Base-by-base conservation (phyloP, 306 rosid species). In the Quercus rubra region DNA sequence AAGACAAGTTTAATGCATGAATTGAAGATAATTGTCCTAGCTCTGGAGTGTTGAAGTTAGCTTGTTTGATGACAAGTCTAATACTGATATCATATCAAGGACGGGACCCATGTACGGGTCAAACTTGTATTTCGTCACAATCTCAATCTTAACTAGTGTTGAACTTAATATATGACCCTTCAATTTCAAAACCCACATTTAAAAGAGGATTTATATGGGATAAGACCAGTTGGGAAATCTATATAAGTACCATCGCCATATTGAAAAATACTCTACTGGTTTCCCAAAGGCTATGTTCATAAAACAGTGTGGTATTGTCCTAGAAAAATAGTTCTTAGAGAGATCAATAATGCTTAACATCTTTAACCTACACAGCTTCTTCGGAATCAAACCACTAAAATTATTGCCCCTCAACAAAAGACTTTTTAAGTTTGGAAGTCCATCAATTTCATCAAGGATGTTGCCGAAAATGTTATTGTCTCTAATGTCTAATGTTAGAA, bases 261-360 rank as follows among this genome's bases (percentile, higher is more conserved):
- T 0, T 28, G 3, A 28, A 23, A 43, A n/a, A 28, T 0, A 0
- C 23, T 23, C 38, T 57, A 28, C 20, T 10, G 18, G 69, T 43
- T 33, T 4, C 62, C 74, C 56, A 1, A 79, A 64, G n/a, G 59
- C 41, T 25, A 19, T 28, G 52, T 0, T 56, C 35, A 57, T 59
- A 19, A 78, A 78, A 61, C 82, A 71, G 14, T 76, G 46, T 55
- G 82, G 80, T 21, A 81, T 6, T 30, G 49, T 1, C 49, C 84
- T 0, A 28, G 3, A 28, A 28, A 28, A 2, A 21, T 20, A 75
- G 71, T 81, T 81, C 17, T 57, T 18, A 9, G 78, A 70, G 5
- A 78, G 52, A 46, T 83, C 77, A 0, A 83, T 0, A n/a, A 78
- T 15, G 27, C 35, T 51, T 4, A 76, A 23, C 23, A 27, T 2